Base-by-base conservation (phyloP, 23 red algal genomes). In the Gracilaria vermiculophylla region DNA sequence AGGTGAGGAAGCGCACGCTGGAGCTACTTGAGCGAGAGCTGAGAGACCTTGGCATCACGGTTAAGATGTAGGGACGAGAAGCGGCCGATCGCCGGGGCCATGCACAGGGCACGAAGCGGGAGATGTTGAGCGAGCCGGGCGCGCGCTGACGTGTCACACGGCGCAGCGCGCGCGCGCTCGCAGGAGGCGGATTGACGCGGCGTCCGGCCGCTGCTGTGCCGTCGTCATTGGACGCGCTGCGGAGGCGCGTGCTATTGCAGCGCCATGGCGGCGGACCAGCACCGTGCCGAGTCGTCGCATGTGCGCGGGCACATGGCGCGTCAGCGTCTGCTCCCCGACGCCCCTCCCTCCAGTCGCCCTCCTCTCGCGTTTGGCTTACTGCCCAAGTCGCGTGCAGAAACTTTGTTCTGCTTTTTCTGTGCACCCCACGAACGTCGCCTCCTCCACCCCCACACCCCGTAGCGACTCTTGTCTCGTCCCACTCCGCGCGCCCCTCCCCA, bases 21-120 rank as follows among this genome's bases (percentile, higher is more conserved):
- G 47, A 84, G 54, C 40, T 37, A 20, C 62, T 84, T 53, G 1
- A 67, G 14, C 34, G 20, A 23, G 80, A 84, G 36, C 54, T 84
- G n/a, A 34, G 33, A 9, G 55, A 84, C 29, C 39, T 84, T 0
- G 36, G 58, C 55, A 80, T 80, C 36, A 0, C 2, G 33, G 16
- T 80, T 11, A 43, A 7, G 12, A 52, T 42, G 76, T 42, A 73
- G 67, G 58, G 58, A 25, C 28, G 13, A 36, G 24, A 64, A 15
- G 15, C 29, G 28, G 58, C 54, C n/a, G n/a, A n/a, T n/a, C n/a
- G n/a, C n/a, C n/a, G n/a, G n/a, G n/a, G n/a, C n/a, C n/a, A n/a
- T n/a, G n/a, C n/a, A n/a, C n/a, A n/a, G n/a, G n/a, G n/a, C n/a
- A n/a, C n/a, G n/a, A n/a, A n/a, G n/a, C n/a, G n/a, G n/a, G n/a